Evolutionary conservation across 192 early-diverging fungal species (phyloP), one percentile per base, ranked within the genome.

Genomic region (Coemansia aciculifera): DNA sequence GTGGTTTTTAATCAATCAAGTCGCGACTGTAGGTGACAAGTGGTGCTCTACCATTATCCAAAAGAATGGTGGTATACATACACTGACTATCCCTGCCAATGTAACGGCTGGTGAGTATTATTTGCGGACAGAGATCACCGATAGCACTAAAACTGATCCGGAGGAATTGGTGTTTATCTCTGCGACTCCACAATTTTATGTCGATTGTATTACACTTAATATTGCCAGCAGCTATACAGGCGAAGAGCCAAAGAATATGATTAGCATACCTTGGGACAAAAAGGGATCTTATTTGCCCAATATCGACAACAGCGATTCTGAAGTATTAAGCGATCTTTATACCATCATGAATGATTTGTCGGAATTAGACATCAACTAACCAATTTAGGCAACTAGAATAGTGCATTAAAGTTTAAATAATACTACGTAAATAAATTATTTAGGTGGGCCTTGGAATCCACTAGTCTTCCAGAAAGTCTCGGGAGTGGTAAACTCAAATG

Each of bases 401-500:
- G 3, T 27, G 27, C 27, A 27, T 27, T 27, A 27, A 27, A 27
- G 2, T 27, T 27, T 27, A 27, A 27, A 27, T 0, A 27, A 27
- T 38, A 44, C 9, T 11, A 27, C 9, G 27, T 54, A 27, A 8
- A 69, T 62, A 21, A 63, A 51, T 54, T 59, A 43, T 4, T 60
- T 40, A n/a, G 72, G 60, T 13, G 66, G 66, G 21, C 72, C 72
- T 5, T 59, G 38, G 43, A 68, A 74, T 4, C 61, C 43, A n/a
- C 66, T 67, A 15, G 51, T 44, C 49, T 59, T 44, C 73, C 67
- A 74, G 46, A 64, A 74, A 11, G 23, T 60, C 62, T 64, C 37
- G 1, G 67, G 73, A 4, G 73, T 69, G 19, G 67, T 37, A 19
- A 74, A 43, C 29, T 42, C 52, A 17, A 40, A 29, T 0, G 52